A percentile compares a stretch with the other conserved stretches of the same genome.
These are phyloP conservation scores for Pilasporangium apinafurcum DNA, from an alignment of 352 stramenopile genomes.

Conservation along the genomic window DNA sequence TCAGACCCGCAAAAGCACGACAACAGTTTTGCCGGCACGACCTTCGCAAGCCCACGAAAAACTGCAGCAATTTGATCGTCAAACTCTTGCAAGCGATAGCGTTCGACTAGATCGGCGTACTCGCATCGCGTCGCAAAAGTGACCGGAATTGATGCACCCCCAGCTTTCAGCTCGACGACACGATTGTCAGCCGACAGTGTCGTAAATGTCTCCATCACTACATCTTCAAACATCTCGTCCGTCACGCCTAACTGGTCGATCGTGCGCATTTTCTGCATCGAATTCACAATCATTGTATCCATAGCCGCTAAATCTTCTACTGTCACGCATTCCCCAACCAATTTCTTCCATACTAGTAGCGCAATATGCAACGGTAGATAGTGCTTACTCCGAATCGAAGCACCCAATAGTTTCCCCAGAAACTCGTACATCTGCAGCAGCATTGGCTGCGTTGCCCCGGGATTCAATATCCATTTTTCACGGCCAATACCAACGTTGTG, in stretches of 20 bases:
- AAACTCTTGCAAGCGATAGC: slow-evolving; percentile 76
- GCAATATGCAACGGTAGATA: slow-evolving; percentile 87
- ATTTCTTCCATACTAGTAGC: slow-evolving; percentile 85
- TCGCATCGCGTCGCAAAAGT: slow-evolving; percentile 76
- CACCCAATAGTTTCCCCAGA: slow-evolving; percentile 89
- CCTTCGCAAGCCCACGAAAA: slow-evolving; percentile 60
- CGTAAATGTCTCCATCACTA: slow-evolving; percentile 90
- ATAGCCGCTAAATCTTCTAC: slow-evolving; percentile 80
- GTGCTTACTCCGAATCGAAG: slow-evolving; percentile 80
- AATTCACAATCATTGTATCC: slow-evolving; percentile 87
- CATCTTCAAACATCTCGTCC: slow-evolving; percentile 86
- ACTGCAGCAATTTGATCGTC: slow-evolving; percentile 39
- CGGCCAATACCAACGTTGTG: slow-evolving; percentile 84
- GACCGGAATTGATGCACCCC: slow-evolving; percentile 56
- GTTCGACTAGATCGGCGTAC: slow-evolving; percentile 77
- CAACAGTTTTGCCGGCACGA: slow-evolving; percentile 67
- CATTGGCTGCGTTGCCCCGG: slow-evolving; percentile 36
- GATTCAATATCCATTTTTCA: slow-evolving; percentile 90
- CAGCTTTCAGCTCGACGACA: slow-evolving; percentile 61
- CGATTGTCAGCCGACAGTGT: slow-evolving; percentile 82
- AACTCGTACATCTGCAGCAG: slow-evolving; percentile 87
- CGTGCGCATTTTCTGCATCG: slow-evolving; percentile 77
- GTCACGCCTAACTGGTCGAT: slow-evolving; percentile 75
- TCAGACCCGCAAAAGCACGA: slow-evolving; percentile 78
- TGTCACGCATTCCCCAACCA: slow-evolving; percentile 65